These are phyloP conservation scores for Aurinia saxatilis DNA, from an alignment of 345 rosid species.

Conservation along the genomic window DNA sequence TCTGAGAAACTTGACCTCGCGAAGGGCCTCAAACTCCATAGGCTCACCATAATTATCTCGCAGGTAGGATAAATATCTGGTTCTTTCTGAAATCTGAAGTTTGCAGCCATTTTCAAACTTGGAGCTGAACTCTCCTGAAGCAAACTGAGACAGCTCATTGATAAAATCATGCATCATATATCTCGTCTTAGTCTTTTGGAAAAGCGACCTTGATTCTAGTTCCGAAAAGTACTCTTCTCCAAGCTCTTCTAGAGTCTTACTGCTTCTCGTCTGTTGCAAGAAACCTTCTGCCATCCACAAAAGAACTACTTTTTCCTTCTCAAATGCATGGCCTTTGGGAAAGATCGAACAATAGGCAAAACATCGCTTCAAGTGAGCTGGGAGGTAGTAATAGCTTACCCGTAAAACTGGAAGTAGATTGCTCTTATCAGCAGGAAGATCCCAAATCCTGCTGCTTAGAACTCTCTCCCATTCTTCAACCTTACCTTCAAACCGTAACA, in stretches of 20 bases:
- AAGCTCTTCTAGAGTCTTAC: constrained; percentile 26
- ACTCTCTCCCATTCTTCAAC: constrained; percentile 36
- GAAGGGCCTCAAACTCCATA: constrained; percentile 28
- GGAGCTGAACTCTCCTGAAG: constrained; percentile 30
- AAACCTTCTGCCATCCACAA: constrained; percentile 40
- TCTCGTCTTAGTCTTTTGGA: constrained; percentile 22
- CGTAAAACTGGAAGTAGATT: constrained; percentile 28
- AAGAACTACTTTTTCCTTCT: constrained; percentile 28
- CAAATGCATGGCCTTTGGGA: constrained; percentile 32
- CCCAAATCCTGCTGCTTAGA: constrained; percentile 32
- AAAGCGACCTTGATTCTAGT: constrained; percentile 27
- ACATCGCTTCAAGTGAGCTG: constrained; percentile 32
- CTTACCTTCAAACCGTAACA: constrained; percentile 25
- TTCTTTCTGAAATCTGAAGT: constrained; percentile 6
- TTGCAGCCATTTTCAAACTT: constrained; percentile 19
- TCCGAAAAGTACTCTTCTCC: constrained; percentile 33
- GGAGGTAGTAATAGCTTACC: constrained; percentile 32
- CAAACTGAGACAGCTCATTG: constrained; percentile 32
- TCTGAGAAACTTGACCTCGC: constrained; percentile 27
- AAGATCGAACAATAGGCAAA: constrained; percentile 36
- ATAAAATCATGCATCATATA: constrained; percentile 37
- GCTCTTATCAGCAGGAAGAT: constrained; percentile 29
- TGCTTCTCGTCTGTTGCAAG: constrained; percentile 24
- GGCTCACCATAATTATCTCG: constrained; percentile 22
- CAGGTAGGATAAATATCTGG: constrained; percentile 33